A percentile compares a stretch with the other conserved stretches of the same genome.
Conservation (phyloP, 345 rosid species). For the Salix brachista region DNA sequence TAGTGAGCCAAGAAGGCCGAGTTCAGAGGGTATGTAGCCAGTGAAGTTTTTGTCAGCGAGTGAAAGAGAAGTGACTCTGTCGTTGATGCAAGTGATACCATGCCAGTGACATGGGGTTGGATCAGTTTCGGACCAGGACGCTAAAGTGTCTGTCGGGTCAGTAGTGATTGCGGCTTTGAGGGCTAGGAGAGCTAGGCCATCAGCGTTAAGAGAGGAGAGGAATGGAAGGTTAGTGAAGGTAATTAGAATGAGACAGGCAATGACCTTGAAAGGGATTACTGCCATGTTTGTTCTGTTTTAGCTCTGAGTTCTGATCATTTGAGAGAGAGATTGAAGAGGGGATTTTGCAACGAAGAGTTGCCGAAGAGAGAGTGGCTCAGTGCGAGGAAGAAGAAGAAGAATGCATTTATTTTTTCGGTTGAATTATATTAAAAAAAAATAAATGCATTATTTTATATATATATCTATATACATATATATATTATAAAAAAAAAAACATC, state of each 20-base stretch:
- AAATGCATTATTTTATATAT: no score
- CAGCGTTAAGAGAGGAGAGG: constrained; percentile 49
- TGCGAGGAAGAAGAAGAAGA: constrained; percentile 9
- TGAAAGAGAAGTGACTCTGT: constrained; percentile 57
- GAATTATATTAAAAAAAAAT: no score
- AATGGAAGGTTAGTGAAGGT: constrained; percentile 7
- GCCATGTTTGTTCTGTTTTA: not conserved
- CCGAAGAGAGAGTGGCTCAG: constrained; percentile 4
- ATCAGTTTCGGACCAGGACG: constrained; percentile 75
- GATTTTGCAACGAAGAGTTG: constrained; percentile 65
- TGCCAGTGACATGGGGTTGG: constrained; percentile 76
- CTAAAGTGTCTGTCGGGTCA: constrained; percentile 59
- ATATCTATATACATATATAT: no score
- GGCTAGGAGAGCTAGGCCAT: constrained; percentile 86
- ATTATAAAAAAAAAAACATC: no score
- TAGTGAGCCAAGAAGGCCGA: constrained; percentile 70
- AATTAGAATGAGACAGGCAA: constrained; percentile 12
- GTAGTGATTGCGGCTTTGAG: constrained; percentile 63
- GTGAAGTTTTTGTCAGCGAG: constrained; percentile 51
- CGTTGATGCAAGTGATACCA: constrained; percentile 55
- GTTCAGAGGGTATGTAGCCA: constrained; percentile 87
- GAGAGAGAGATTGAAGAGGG: not conserved
- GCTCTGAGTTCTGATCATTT: not conserved
- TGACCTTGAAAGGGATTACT: not conserved
- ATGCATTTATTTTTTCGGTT: no score